Conservation (phyloP, 2,329 filamentous ascomycete genomes). For the Diaporthe amygdali region DNA sequence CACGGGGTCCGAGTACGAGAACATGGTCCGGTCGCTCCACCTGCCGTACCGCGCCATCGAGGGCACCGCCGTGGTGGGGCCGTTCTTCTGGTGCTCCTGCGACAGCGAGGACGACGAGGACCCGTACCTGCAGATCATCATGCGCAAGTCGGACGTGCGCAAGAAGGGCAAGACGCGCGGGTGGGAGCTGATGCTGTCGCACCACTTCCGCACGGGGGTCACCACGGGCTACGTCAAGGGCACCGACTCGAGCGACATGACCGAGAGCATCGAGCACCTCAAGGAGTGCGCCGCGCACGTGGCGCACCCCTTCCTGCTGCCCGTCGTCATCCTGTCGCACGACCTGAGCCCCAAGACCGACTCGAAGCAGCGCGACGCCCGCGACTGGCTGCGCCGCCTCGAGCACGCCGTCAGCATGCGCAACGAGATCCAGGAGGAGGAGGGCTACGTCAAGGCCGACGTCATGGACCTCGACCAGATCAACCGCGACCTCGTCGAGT, state of each 20-base stretch:
- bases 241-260: conserved; percentile 61
- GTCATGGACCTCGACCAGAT: conserved; percentile 64
- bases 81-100: conserved; percentile 66
- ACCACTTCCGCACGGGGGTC: conserved; percentile 58
- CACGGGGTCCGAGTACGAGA: conserved; percentile 52
- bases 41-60: conserved; percentile 65
- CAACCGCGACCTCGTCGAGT: conserved; percentile 67
- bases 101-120: conserved; percentile 60
- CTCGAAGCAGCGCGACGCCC: conserved; percentile 65
- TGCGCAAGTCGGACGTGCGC: conserved; percentile 69
- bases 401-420: conserved; percentile 67
- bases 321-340: conserved; percentile 62
- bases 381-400: conserved; percentile 65
- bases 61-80: conserved; percentile 62
- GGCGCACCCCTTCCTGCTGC: conserved; percentile 64
- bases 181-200: conserved; percentile 68
- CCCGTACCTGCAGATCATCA: conserved; percentile 65
- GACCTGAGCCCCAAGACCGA: conserved; percentile 62
- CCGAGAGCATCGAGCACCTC: conserved; percentile 54
- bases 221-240: conserved; percentile 68
- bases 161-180: conserved; percentile 68
- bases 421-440: conserved; percentile 61
- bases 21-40: conserved; percentile 59
- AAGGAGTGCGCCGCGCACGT: conserved; percentile 53
- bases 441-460: conserved; percentile 57